These are phyloP conservation scores for Scutellaria baicalensis DNA, from an alignment of 257 asterid species.

Conservation along the genomic window DNA sequence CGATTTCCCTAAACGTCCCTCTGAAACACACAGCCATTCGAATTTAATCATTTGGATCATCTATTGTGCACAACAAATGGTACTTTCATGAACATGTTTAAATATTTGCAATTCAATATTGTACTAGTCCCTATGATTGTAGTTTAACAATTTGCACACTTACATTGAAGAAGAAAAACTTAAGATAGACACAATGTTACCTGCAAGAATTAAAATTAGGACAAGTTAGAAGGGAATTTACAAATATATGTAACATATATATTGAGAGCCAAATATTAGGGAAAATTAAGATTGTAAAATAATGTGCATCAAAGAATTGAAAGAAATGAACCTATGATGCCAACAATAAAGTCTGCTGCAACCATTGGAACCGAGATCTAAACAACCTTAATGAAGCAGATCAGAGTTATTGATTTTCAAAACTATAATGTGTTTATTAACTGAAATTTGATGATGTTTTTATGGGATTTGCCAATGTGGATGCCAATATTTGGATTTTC, in stretches of 20 bases:
- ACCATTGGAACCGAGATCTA: slow-evolving; percentile 13
- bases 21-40: slow-evolving; percentile 13
- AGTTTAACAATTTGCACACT: slow-evolving; percentile 8
- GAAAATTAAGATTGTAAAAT: neutral
- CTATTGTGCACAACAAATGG: too few species aligned
- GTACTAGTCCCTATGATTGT: neutral
- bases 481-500: slow-evolving; percentile 15
- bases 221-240: neutral
- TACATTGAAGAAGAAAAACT: slow-evolving; percentile 49
- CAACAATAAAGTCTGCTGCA: slow-evolving; percentile 24
- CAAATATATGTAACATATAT: neutral
- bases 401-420: neutral
- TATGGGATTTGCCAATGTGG: neutral
- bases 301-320: neutral
- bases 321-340: slow-evolving; percentile 15
- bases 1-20: slow-evolving; percentile 37
- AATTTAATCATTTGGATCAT: neutral
- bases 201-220: slow-evolving; percentile 18
- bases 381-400: neutral
- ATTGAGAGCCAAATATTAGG: neutral
- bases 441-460: neutral
- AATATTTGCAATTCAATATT: neutral
- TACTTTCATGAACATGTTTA: too few species aligned
- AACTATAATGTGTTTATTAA: neutral
- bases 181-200: slow-evolving; percentile 46